These are phyloP conservation scores for Boletus reticuloceps DNA, from an alignment of 768 basidiomycete species.

Conservation along the genomic window DNA sequence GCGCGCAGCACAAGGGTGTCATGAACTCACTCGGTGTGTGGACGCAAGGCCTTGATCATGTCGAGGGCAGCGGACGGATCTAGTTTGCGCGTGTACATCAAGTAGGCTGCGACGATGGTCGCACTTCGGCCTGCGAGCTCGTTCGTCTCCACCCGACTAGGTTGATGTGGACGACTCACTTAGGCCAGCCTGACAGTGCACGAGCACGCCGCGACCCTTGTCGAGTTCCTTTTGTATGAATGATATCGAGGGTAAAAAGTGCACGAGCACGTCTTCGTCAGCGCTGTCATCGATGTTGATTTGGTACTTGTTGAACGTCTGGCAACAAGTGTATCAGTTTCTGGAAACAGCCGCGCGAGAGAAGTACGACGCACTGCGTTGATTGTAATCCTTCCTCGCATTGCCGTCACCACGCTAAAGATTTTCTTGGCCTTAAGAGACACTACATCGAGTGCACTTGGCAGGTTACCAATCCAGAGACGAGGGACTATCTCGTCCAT, in stretches of 20 bases:
- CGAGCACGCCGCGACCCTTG: constrained; percentile 73
- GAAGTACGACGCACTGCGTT: constrained; percentile 48
- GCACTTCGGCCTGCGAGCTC: constrained; percentile 66
- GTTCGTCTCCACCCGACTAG: background rate
- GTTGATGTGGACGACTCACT: constrained; percentile 48
- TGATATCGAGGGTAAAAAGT: constrained; percentile 74
- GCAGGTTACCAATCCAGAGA: constrained; percentile 83
- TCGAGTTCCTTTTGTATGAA: constrained; percentile 81
- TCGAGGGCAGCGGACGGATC: constrained; percentile 63
- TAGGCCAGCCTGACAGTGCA: constrained; percentile 89
- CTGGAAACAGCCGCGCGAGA: background rate
- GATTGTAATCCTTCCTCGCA: constrained; percentile 67
- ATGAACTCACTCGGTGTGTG: constrained; percentile 64
- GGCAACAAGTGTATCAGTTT: background rate
- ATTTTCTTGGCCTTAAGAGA: constrained; percentile 70
- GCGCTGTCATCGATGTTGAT: constrained; percentile 75
- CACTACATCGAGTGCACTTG: constrained; percentile 62
- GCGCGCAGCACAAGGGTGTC: background rate
- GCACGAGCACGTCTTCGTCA: constrained; percentile 74
- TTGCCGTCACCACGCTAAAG: constrained; percentile 67
- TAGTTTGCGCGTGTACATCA: constrained; percentile 71
- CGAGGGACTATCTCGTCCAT: constrained; percentile 82
- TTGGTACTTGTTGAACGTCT: constrained; percentile 82
- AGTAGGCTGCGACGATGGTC: constrained; percentile 82
- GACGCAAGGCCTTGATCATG: constrained; percentile 63